Conservation (phyloP, 176 grass and related monocot genomes). For the Hyparrhenia diplandra region DNA sequence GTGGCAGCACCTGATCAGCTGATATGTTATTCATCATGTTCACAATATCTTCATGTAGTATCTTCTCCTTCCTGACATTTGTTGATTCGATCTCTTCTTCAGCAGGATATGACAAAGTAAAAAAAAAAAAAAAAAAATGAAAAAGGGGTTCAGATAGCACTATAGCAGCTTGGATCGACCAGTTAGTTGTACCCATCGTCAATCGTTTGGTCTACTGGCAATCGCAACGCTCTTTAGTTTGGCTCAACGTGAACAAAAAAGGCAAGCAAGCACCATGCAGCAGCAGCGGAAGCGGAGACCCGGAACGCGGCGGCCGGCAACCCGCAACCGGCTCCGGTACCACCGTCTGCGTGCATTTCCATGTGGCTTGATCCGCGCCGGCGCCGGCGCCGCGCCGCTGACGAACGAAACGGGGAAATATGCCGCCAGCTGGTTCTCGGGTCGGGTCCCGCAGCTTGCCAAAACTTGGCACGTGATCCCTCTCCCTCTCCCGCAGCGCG, state of each 20-base stretch:
- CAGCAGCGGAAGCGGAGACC: background rate
- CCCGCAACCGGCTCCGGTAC: no score
- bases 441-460: no score
- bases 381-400: background rate
- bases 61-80: background rate
- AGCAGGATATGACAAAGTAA: no score
- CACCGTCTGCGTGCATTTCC: background rate
- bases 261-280: background rate
- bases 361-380: background rate
- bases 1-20: background rate
- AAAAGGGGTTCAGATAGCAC: background rate
- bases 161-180: background rate
- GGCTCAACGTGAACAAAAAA: background rate
- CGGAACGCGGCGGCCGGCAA: background rate
- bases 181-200: background rate
- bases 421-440: background rate
- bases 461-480: background rate
- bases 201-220: background rate
- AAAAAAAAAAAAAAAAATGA: background rate
- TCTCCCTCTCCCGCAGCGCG: background rate
- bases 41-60: background rate
- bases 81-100: no score
- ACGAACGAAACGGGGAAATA: background rate
- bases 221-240: background rate
- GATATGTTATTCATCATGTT: background rate